Base-by-base conservation (phyloP, 768 basidiomycete species). In the Chiua virens region DNA sequence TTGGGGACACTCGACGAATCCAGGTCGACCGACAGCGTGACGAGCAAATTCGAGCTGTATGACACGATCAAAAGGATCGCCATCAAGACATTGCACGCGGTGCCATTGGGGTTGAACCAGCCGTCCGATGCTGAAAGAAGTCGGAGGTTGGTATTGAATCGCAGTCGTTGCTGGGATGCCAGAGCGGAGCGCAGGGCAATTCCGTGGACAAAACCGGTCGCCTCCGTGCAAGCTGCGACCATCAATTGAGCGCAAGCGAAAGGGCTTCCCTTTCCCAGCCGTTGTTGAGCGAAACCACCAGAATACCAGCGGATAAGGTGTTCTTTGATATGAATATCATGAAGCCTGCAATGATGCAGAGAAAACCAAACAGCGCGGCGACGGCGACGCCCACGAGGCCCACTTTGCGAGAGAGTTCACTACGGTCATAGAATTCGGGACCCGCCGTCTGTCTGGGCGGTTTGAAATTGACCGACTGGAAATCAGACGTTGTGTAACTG, bases 61-160 rank as follows among this genome's bases (percentile, higher is more conserved):
- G 68, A 68, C 13, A 66, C 46, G 42, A 69, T 47, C 49, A 70
- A 63, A 21, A 68, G 58, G 38, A 66, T 38, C 23, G 59, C 54
- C 67, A 66, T 66, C 34, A 60, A 11, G 8, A 55, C 1, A 15
- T 62, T 69, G 2, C 47, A 63, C 8, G 42, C 2, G 5, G 57
- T 56, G 40, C 66, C 65, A 10, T 63, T 69, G 9, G 68, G 57
- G 34, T 52, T 63, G 7, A 54, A 49, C 30, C 23, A 51, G 3
- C 65, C 56, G 3, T 32, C 30, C 17, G 47, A 49, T 3, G 68
- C 66, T 10, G 62, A 55, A 3, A 68, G 56, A 23, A 70, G 47
- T 27, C 67, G 63, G 22, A 69, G 57, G 47, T 69, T 68, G 23
- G 65, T 62, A 41, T 67, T 67, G 43, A 65, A 70, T 15, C 20